Evolutionary conservation across 805 yeast species (phyloP).

Genomic region (Teunomyces aglyptinius): DNA sequence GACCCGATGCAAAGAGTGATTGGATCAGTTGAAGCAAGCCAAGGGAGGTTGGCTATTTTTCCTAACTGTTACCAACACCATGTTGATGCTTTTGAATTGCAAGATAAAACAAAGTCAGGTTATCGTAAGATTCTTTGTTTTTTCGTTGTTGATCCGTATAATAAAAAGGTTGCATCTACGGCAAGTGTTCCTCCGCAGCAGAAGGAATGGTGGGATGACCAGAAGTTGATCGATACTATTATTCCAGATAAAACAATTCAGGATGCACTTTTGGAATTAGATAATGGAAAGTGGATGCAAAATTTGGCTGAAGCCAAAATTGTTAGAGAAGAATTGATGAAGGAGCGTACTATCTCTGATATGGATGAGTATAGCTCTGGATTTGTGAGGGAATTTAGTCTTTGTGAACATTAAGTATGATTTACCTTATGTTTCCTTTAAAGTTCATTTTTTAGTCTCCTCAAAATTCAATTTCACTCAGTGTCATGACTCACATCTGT

Average conservation of each 20-base stretch:
- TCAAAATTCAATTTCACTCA: no score
- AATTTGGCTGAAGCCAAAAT: slow-evolving; percentile 24
- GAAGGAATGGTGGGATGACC: slow-evolving; percentile 29
- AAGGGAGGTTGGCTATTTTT: slow-evolving; percentile 32
- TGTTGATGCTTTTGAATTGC: slow-evolving; percentile 37
- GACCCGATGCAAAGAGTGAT: slow-evolving; percentile 19
- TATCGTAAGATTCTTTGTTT: slow-evolving; percentile 40
- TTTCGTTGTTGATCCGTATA: slow-evolving; percentile 38
- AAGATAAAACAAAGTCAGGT: slow-evolving; percentile 35
- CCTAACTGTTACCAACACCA: slow-evolving; percentile 41
- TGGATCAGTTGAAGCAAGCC: slow-evolving; percentile 24
- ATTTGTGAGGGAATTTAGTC: slow-evolving; percentile 21
- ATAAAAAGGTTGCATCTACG: slow-evolving; percentile 25
- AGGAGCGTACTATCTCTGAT: slow-evolving; percentile 22
- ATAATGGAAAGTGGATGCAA: slow-evolving; percentile 15
- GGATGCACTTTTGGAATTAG: slow-evolving; percentile 5
- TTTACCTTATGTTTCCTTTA: no score
- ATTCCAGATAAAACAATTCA: slow-evolving; percentile 8
- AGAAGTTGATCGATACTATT: slow-evolving; percentile 7
- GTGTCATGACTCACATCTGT: no score
- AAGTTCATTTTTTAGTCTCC: no score
- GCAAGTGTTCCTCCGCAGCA: slow-evolving; percentile 40
- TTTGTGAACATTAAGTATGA: slow-evolving; percentile 32
- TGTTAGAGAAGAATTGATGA: slow-evolving; percentile 29
- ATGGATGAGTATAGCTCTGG: slow-evolving; percentile 13